Percentiles rank a stretch among this genome's conserved stretches.
Evolutionary conservation across 148 eudicot species (phyloP).

Genomic region (Rheum nobile): DNA sequence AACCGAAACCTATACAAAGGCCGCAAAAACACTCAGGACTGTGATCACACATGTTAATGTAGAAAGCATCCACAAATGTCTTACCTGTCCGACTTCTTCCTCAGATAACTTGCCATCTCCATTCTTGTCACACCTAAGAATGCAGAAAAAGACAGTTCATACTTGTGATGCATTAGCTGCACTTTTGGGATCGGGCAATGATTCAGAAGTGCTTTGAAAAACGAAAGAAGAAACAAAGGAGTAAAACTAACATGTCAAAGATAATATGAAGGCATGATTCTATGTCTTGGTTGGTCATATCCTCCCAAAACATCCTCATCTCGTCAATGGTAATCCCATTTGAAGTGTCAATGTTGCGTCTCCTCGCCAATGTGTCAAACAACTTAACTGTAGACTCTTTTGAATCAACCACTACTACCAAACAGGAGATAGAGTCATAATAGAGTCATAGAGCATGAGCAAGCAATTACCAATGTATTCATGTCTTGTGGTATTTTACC

Average conservation of each 20-base stretch:
- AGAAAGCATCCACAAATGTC: too few relatives aligned
- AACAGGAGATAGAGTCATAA: too few relatives aligned
- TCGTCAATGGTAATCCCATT: conserved; percentile 58
- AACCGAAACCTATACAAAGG: conserved; percentile 60
- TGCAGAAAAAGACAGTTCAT: too few relatives aligned
- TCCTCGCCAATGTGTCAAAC: conserved; percentile 69
- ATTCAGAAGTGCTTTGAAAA: too few relatives aligned
- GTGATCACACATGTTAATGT: too few relatives aligned
- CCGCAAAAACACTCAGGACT: too few relatives aligned
- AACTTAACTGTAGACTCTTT: conserved; percentile 67
- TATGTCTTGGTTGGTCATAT: conserved; percentile 65
- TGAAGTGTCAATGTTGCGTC: conserved; percentile 35
- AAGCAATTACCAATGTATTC: too few relatives aligned
- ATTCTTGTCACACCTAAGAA: conserved; percentile 84
- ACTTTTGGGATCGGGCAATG: too few relatives aligned
- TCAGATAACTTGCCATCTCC: conserved; percentile 91
- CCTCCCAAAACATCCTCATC: conserved; percentile 79
- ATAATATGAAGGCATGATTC: conserved; percentile 80
- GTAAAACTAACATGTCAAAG: conserved; percentile 88
- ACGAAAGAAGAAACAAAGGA: too few relatives aligned
- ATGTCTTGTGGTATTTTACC: too few relatives aligned
- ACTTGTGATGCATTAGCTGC: too few relatives aligned
- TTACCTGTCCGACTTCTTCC: conserved; percentile 90
- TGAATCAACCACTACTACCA: conserved; percentile 64
- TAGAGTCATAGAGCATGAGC: too few relatives aligned